phyloP scores from a whole-genome alignment of 208 protist genomes.

The Strigomonas galati region DNA sequence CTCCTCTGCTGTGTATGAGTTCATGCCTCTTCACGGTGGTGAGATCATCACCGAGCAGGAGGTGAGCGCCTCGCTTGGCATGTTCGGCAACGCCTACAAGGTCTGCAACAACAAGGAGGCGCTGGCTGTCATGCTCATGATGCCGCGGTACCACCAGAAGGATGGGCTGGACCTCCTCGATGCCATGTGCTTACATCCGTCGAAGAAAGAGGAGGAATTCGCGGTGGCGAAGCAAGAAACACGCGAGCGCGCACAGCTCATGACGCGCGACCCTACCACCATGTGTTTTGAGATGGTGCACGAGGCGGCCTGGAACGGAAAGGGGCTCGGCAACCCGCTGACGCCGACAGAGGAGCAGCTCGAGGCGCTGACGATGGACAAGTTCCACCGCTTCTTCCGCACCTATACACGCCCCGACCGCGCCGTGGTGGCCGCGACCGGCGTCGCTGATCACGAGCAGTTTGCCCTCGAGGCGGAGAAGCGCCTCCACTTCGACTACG shows the following conservation, averaged over 20 bases:
- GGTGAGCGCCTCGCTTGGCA: conserved; percentile 59
- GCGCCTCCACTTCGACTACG: conserved; percentile 48
- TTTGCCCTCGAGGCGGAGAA: conserved; percentile 68
- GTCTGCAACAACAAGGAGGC: conserved; percentile 87
- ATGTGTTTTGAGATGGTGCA: conserved; percentile 89
- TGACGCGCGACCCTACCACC: conserved; percentile 63
- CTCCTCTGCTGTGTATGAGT: conserved; percentile 73
- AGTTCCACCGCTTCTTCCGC: conserved; percentile 60
- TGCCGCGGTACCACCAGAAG: conserved; percentile 72
- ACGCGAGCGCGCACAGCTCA: conserved; percentile 42
- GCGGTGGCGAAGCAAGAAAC: conserved; percentile 58
- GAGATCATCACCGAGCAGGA: conserved; percentile 41
- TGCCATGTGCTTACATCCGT: conserved; percentile 71
- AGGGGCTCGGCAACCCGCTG: conserved; percentile 65
- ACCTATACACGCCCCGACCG: conserved; percentile 66
- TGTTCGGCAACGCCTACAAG: conserved; percentile 77
- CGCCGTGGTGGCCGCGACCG: conserved; percentile 76
- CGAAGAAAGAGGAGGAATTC: conserved; percentile 59
- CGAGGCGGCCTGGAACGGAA: conserved; percentile 83
- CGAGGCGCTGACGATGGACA: conserved; percentile 56
- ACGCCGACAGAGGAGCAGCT: conserved; percentile 44
- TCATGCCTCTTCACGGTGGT: conserved; percentile 67
- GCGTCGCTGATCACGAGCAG: conserved; percentile 62
- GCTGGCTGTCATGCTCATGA: conserved; percentile 73
- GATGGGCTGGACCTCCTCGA: conserved; percentile 81